These are phyloP conservation scores for Plasmodium gallinaceum DNA, from an alignment of 169 alveolate species.

Conservation along the genomic window DNA sequence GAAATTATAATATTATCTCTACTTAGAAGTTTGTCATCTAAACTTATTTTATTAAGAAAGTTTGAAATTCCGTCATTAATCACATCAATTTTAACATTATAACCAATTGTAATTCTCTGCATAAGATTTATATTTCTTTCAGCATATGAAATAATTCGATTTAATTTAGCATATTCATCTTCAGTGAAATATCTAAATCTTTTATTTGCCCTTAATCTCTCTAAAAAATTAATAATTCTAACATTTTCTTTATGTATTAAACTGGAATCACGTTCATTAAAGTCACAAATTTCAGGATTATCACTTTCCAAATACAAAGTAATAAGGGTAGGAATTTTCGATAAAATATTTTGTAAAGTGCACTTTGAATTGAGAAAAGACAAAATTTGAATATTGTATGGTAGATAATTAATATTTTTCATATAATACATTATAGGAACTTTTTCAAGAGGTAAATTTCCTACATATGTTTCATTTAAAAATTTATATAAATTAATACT, in stretches of 20 bases:
- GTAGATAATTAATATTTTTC: constrained; percentile 1
- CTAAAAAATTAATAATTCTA: neutral
- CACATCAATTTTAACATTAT: neutral
- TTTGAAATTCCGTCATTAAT: neutral
- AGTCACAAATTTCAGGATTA: constrained; percentile 4
- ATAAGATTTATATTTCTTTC: neutral
- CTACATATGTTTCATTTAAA: constrained; percentile 10
- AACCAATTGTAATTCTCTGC: neutral
- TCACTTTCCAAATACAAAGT: constrained; percentile 1
- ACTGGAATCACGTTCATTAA: neutral
- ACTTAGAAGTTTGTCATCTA: neutral
- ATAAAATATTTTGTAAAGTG: neutral
- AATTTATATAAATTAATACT: neutral
- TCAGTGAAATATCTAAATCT: neutral
- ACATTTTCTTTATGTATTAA: constrained; percentile 36
- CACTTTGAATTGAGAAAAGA: constrained; percentile 2
- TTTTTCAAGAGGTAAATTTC: constrained; percentile 21
- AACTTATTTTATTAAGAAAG: neutral
- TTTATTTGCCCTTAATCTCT: neutral
- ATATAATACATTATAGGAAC: neutral
- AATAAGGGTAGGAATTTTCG: neutral
- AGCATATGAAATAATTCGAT: neutral
- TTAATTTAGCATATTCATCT: neutral
- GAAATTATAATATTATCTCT: constrained; percentile 10
- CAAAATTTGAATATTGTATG: constrained; percentile 3